A percentile compares a stretch with the other conserved stretches of the same genome.
Evolutionary conservation across 257 asterid genomes (phyloP).

Genomic region (Scutellaria galericulata): DNA sequence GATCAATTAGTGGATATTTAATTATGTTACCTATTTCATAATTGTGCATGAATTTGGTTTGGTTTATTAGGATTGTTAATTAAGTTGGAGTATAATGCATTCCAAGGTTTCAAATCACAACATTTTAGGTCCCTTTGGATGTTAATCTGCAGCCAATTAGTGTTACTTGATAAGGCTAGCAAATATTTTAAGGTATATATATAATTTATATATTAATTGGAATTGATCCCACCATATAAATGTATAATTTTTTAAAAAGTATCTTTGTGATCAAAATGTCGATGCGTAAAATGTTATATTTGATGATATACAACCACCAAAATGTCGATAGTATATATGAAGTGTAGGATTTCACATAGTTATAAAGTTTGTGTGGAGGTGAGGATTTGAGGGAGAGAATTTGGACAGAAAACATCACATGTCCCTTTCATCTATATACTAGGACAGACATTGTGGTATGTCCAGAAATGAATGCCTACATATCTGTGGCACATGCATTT

Average conservation of each 20-base stretch:
- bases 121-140: slow-evolving; percentile 31
- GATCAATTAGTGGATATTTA: slow-evolving; percentile 26
- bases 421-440: slow-evolving; percentile 40
- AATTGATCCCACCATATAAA: too few species aligned
- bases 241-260: too few species aligned
- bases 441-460: slow-evolving; percentile 63
- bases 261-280: too few species aligned
- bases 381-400: slow-evolving; percentile 39
- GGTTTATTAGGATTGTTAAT: slow-evolving; percentile 2
- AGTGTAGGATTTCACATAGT: too few species aligned
- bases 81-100: slow-evolving; percentile 34
- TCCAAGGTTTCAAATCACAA: slow-evolving; percentile 32
- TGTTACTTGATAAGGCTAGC: slow-evolving; percentile 1
- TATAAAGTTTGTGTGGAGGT: neutral
- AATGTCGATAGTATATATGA: too few species aligned
- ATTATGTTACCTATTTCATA: slow-evolving; percentile 26
- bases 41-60: slow-evolving; percentile 45
- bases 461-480: slow-evolving; percentile 43
- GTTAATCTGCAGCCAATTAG: slow-evolving; percentile 22
- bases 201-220: too few species aligned
- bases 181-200: neutral
- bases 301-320: too few species aligned
- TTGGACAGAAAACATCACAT: slow-evolving; percentile 50
- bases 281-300: too few species aligned
- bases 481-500: slow-evolving; percentile 49